Percentiles rank a stretch among this genome's conserved stretches.
Conservation (phyloP, 2,329 filamentous ascomycete species). For the Colletotrichum orbiculare region DNA sequence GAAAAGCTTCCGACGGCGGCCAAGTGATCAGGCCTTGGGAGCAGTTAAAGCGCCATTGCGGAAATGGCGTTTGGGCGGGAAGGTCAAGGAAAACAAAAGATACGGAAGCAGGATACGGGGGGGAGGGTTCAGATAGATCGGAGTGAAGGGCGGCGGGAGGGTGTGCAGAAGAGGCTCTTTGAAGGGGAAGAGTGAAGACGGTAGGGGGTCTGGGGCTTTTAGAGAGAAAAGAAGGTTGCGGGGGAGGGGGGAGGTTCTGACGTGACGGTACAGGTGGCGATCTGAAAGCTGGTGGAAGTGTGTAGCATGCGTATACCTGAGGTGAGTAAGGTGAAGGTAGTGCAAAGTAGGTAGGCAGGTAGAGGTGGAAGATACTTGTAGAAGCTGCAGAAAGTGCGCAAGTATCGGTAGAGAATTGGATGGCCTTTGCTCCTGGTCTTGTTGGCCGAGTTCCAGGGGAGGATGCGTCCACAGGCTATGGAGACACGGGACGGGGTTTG, state of each 20-base stretch:
- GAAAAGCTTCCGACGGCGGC: constrained; percentile 31
- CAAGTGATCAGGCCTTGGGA: constrained; percentile 33
- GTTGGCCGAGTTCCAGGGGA: constrained; percentile 8
- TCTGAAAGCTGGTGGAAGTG: constrained; percentile 12
- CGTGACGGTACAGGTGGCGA: constrained; percentile 36
- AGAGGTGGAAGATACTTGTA: background rate
- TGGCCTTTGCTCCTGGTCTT: background rate
- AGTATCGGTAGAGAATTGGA: background rate
- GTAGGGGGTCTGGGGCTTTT: constrained; percentile 30
- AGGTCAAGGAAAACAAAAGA: constrained; percentile 12
- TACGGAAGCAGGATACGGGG: too few species aligned
- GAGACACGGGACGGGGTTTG: constrained; percentile 11
- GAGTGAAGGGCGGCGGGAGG: constrained; percentile 24
- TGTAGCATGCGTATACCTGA: background rate
- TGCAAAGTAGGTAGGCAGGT: background rate
- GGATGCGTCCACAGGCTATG: background rate
- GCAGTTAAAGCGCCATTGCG: constrained; percentile 33
- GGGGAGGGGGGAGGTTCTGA: constrained; percentile 31
- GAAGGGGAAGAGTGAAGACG: constrained; percentile 27
- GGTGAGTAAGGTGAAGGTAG: background rate
- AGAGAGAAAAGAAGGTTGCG: constrained; percentile 36
- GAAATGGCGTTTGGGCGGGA: constrained; percentile 17
- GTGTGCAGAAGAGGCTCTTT: constrained; percentile 34
- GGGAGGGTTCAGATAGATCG: constrained; percentile 33
- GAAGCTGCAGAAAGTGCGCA: background rate